Evolutionary conservation across 352 stramenopile species (phyloP).

Genomic region (Plasmopara viticola): DNA sequence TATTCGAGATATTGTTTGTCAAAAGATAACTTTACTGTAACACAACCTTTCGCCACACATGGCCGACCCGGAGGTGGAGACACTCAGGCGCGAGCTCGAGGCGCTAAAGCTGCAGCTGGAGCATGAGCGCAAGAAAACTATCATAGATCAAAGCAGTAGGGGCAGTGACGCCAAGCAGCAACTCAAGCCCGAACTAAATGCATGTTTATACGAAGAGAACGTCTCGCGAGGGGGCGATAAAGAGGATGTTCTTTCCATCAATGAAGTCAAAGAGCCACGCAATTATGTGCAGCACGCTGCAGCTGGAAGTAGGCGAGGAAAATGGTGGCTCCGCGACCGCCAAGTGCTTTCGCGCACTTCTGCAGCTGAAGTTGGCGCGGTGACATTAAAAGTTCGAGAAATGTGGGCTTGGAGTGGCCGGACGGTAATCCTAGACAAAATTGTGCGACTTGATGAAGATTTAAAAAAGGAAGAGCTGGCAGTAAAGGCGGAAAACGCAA

Average conservation of each 20-base stretch:
- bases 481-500: slow-evolving; percentile 1
- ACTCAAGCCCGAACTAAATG: too few species aligned
- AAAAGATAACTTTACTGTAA: too few species aligned
- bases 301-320: slow-evolving; percentile 43
- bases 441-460: slow-evolving; percentile 26
- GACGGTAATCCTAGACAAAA: slow-evolving; percentile 59
- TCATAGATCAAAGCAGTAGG: not conserved
- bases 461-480: slow-evolving; percentile 3
- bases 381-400: slow-evolving; percentile 55
- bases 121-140: slow-evolving; percentile 32
- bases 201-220: too few species aligned
- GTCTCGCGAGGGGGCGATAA: not conserved
- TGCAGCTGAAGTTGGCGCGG: slow-evolving; percentile 18
- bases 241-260: slow-evolving; percentile 1
- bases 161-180: not conserved
- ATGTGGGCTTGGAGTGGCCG: slow-evolving; percentile 61
- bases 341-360: slow-evolving; percentile 44
- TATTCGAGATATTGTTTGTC: too few species aligned
- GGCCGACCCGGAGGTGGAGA: slow-evolving; percentile 32
- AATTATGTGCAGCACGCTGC: slow-evolving; percentile 31
- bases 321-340: slow-evolving; percentile 63
- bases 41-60: not conserved
- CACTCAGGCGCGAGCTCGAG: too few species aligned
- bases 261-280: slow-evolving; percentile 3
- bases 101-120: slow-evolving; percentile 32